These are phyloP conservation scores for Cyclotella choctawhatcheeana DNA, from an alignment of 108 stramenopile genomes.

Conservation along the genomic window DNA sequence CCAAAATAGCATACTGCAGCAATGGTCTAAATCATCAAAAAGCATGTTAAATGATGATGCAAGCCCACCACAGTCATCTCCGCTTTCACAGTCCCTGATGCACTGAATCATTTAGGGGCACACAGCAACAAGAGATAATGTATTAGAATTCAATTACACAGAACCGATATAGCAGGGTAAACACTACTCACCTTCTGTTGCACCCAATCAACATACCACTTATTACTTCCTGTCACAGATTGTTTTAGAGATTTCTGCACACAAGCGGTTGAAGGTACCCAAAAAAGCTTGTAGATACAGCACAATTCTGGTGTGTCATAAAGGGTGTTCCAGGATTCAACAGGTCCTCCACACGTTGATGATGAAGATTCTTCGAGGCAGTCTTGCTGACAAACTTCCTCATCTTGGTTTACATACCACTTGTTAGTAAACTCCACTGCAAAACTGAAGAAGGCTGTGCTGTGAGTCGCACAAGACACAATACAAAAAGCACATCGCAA, in stretches of 20 bases:
- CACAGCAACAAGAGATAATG: not conserved
- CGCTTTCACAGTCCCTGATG: slow-evolving; percentile 3
- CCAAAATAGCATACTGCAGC: slow-evolving; percentile 7
- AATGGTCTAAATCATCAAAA: not conserved
- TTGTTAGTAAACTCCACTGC: slow-evolving; percentile 1
- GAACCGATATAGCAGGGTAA: not conserved
- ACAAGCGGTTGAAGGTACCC: slow-evolving; percentile 1
- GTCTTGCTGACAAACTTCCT: slow-evolving; percentile 5
- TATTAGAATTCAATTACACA: slow-evolving; percentile 1
- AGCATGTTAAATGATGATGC: not conserved
- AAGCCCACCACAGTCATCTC: slow-evolving; percentile 2
- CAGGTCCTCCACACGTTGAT: not conserved
- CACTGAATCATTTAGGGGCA: no score
- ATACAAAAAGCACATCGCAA: not conserved
- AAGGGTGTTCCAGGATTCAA: not conserved
- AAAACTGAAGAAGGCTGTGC: not conserved
- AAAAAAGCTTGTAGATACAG: not conserved
- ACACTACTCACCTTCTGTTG: not conserved
- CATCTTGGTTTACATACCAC: slow-evolving; percentile 9
- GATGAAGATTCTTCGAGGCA: slow-evolving; percentile 4
- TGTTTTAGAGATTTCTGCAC: not conserved
- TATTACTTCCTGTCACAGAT: not conserved
- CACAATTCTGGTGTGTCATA: slow-evolving; percentile 1
- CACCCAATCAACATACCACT: slow-evolving; percentile 12
- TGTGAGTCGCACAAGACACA: not conserved